A percentile compares a stretch with the other conserved stretches of the same genome.
Evolutionary conservation across 352 stramenopile genomes (phyloP).

Genomic region (Globisporangium polare): DNA sequence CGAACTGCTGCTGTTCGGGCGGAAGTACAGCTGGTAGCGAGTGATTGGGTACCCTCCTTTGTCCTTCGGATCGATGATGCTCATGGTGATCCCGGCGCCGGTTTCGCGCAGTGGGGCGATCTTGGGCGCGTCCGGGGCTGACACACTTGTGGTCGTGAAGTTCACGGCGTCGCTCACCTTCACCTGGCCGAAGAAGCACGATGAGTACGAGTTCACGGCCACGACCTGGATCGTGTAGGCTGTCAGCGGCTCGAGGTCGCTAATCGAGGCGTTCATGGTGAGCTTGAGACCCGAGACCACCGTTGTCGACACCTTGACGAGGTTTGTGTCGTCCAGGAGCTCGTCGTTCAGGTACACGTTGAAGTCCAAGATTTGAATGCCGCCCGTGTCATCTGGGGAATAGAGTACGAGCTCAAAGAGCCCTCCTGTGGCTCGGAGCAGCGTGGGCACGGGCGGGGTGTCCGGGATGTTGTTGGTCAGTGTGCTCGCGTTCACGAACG

Average conservation of each 20-base stretch:
- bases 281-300: constrained; percentile 17
- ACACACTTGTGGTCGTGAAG: constrained; percentile 25
- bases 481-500: constrained; percentile 38
- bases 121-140: constrained; percentile 24
- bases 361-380: constrained; percentile 42
- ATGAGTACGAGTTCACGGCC: constrained; percentile 38
- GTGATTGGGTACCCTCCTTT: constrained; percentile 37
- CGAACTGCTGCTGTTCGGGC: constrained; percentile 5
- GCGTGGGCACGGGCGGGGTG: constrained; percentile 22
- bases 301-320: neutral
- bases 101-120: constrained; percentile 25
- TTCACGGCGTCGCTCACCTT: constrained; percentile 14
- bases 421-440: constrained; percentile 40
- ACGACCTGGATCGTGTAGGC: constrained; percentile 30
- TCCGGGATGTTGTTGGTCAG: constrained; percentile 23
- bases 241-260: constrained; percentile 23
- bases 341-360: constrained; percentile 32
- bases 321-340: constrained; percentile 10
- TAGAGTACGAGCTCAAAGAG: constrained; percentile 27
- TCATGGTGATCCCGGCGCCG: constrained; percentile 46
- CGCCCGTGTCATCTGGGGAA: constrained; percentile 44
- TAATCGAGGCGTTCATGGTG: constrained; percentile 22
- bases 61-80: constrained; percentile 39
- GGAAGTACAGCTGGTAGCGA: constrained; percentile 40
- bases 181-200: constrained; percentile 38